phyloP scores from a whole-genome alignment of 2,329 filamentous ascomycete genomes.

The Calonectria pteridis region DNA sequence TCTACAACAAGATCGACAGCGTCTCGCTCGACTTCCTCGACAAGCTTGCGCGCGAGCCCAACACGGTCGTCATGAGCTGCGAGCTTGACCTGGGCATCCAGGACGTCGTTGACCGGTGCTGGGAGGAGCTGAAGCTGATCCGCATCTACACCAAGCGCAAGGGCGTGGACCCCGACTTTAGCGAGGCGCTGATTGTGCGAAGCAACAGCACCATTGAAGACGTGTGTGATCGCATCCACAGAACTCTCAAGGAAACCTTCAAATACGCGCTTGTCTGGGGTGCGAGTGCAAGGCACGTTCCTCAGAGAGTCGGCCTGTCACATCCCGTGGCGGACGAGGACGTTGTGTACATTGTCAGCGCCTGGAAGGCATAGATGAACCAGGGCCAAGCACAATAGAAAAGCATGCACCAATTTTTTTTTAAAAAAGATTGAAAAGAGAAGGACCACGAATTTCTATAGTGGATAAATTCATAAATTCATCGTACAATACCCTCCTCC shows the following conservation, averaged over 20 bases:
- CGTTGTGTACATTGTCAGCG: constrained; percentile 76
- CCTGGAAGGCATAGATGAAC: constrained; percentile 68
- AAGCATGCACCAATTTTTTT: background rate
- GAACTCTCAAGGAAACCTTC: constrained; percentile 96
- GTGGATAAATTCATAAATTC: constrained; percentile 39
- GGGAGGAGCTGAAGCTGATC: constrained; percentile 92
- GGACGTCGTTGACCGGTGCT: constrained; percentile 94
- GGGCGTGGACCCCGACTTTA: constrained; percentile 89
- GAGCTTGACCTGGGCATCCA: constrained; percentile 93
- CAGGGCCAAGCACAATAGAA: background rate
- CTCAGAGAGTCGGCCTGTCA: constrained; percentile 88
- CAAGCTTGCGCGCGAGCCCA: constrained; percentile 88
- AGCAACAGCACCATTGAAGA: constrained; percentile 92
- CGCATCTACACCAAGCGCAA: constrained; percentile 98
- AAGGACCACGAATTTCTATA: constrained; percentile 12
- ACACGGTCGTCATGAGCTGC: constrained; percentile 98
- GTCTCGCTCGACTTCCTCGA: constrained; percentile 95
- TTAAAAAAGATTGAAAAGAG: constrained; percentile 22
- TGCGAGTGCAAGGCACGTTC: constrained; percentile 92
- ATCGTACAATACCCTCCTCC: constrained; percentile 33
- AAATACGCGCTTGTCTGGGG: constrained; percentile 99
- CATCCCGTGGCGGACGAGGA: constrained; percentile 82
- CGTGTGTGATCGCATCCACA: constrained; percentile 95
- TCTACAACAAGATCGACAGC: constrained; percentile 99
- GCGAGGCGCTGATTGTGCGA: constrained; percentile 92